Conservation (phyloP, 2,329 filamentous ascomycete species). For the Dactylella cylindrospora region DNA sequence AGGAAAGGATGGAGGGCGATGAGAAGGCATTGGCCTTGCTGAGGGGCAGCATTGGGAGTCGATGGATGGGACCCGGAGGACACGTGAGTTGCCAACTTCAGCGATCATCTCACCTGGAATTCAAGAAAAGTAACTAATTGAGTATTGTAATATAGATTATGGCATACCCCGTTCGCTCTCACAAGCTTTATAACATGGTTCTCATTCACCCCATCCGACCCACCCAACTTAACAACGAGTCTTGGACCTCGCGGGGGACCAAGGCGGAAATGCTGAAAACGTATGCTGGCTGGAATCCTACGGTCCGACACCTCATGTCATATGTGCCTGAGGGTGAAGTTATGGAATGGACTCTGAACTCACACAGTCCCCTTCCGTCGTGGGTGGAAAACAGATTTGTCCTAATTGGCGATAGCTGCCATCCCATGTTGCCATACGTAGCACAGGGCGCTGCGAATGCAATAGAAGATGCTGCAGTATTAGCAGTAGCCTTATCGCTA, state of each 20-base stretch:
- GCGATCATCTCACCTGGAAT: too few relatives aligned
- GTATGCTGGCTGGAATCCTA: constrained; percentile 42
- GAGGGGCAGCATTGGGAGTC: constrained; percentile 51
- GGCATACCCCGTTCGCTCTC: constrained; percentile 33
- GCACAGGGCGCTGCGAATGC: constrained; percentile 69
- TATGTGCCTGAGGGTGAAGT: constrained; percentile 55
- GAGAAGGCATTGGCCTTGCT: constrained; percentile 58
- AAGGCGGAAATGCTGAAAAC: constrained; percentile 44
- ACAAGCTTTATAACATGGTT: constrained; percentile 41
- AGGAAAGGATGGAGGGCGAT: constrained; percentile 56
- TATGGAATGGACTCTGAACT: constrained; percentile 66
- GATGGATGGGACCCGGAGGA: constrained; percentile 44
- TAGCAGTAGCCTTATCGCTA: constrained; percentile 51
- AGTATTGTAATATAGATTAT: constrained; percentile 36
- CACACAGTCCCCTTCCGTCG: constrained; percentile 60
- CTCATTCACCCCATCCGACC: constrained; percentile 39
- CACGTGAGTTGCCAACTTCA: too few relatives aligned
- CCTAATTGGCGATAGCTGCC: constrained; percentile 66
- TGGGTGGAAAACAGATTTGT: constrained; percentile 63
- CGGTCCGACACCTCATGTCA: constrained; percentile 42
- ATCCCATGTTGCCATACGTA: constrained; percentile 68
- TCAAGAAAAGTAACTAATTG: too few relatives aligned
- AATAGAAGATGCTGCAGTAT: constrained; percentile 66
- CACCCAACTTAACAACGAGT: constrained; percentile 54
- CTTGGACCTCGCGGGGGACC: constrained; percentile 52